Evolutionary conservation across 352 stramenopile genomes (phyloP), one percentile per base, ranked within the genome.

Genomic region (Phytopythium montanum): DNA sequence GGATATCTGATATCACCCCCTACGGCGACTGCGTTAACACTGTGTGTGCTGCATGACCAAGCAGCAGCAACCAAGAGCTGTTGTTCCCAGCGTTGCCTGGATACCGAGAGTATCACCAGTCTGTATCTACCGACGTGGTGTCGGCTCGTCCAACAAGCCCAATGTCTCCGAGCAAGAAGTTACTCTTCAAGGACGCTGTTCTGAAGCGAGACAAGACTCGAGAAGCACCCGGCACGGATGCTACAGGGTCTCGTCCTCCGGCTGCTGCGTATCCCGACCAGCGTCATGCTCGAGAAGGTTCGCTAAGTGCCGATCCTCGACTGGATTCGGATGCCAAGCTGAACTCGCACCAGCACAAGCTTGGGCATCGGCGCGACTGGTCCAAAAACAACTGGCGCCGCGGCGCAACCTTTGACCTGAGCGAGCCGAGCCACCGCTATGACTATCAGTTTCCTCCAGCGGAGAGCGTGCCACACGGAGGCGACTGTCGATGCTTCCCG

Each of bases 141-240:
- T 12, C 26, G 3, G 2, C 44, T 44, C 50, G 29, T 0, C 44
- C 59, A 12, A 29, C 69, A 49, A 54, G 56, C 36, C 50, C 60
- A 6, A 45, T 55, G 13, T 69, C 62, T 26, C 51, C 52, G 5
- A 60, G 41, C 38, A 69, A 72, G n/a, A 70, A 75, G 28, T 39
- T 85, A 4, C 31, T 76, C 13, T 87, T 85, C 52, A 75, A 85
- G 29, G 79, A 87, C 56, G 72, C 73, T 23, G 76, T 88, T 7
- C 59, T 90, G 16, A 71, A 75, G 50, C 73, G 82, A 51, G 72
- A 59, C 41, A 33, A 23, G 31, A n/a, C 39, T 26, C 34, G 34
- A 14, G 50, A 56, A 13, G 50, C 4, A 10, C 1, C 29, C n/a
- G 50, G 5, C 13, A 25, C 14, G 12, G 19, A 31, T 16, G 19